Evolutionary conservation across 2,329 filamentous ascomycete genomes (phyloP).

Genomic region (Pestalotiopsis sp.): DNA sequence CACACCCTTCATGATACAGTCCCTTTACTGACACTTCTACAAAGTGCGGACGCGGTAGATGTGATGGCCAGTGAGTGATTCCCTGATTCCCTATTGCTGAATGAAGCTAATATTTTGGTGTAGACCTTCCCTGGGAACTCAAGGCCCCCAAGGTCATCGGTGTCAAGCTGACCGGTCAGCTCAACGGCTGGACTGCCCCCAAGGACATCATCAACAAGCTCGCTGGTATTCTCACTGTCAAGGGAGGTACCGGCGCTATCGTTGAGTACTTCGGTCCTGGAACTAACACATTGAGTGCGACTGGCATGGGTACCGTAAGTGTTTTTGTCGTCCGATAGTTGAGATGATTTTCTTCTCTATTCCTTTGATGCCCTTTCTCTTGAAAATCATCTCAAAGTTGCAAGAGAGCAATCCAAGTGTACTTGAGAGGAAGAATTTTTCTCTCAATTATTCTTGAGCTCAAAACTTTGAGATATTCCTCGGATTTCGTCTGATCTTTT

Average conservation of each 20-base stretch:
- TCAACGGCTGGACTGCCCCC: conserved; percentile 90
- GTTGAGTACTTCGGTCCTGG: conserved; percentile 78
- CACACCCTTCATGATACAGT: neutral
- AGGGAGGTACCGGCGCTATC: conserved; percentile 94
- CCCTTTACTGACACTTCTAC: neutral
- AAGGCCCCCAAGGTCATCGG: conserved; percentile 98
- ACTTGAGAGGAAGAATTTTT: too few species aligned
- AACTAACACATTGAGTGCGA: conserved; percentile 73
- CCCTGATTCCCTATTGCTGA: too few species aligned
- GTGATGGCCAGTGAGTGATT: conserved; percentile 71
- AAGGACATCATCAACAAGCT: conserved; percentile 82
- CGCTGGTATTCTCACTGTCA: conserved; percentile 94
- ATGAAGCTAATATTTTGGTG: too few species aligned
- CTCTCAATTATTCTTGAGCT: too few species aligned
- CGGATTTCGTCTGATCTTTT: too few species aligned
- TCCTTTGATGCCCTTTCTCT: neutral
- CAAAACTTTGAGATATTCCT: too few species aligned
- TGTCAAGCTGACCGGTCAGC: conserved; percentile 87
- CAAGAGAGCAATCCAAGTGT: too few species aligned
- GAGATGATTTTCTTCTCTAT: neutral
- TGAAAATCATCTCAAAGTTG: too few species aligned
- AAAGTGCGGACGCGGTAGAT: conserved; percentile 94
- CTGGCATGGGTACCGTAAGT: conserved; percentile 84
- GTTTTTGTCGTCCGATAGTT: neutral
- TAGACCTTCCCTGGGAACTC: conserved; percentile 90